Evolutionary conservation across 495 filamentous ascomycete species (phyloP).

Genomic region (Tuber aestivum): DNA sequence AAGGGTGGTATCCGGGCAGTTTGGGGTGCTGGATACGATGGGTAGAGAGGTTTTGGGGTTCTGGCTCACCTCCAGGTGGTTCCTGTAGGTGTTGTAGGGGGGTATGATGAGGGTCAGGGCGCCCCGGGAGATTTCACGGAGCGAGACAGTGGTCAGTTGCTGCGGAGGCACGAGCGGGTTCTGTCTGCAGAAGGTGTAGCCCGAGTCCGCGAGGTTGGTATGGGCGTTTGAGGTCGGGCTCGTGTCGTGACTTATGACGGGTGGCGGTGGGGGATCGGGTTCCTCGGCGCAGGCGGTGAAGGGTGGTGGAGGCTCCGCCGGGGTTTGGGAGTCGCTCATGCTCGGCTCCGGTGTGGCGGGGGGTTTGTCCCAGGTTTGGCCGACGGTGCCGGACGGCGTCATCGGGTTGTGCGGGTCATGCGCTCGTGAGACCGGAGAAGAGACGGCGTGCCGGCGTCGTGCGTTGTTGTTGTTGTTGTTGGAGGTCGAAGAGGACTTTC

Average conservation of each 20-base stretch:
- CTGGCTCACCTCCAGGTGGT: constrained; percentile 34
- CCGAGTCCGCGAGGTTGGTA: constrained; percentile 61
- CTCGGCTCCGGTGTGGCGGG: too few relatives aligned
- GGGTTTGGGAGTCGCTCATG: constrained; percentile 42
- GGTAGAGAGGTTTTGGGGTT: constrained; percentile 44
- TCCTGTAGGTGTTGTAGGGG: constrained; percentile 25
- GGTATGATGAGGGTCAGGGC: constrained; percentile 36
- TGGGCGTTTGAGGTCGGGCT: constrained; percentile 73
- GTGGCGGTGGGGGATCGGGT: constrained; percentile 68
- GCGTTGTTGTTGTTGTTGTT: neutral
- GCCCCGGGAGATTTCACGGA: constrained; percentile 37
- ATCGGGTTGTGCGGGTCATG: neutral
- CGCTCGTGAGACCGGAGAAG: neutral
- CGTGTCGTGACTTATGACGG: constrained; percentile 58
- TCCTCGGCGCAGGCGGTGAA: constrained; percentile 29
- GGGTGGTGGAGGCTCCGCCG: constrained; percentile 45
- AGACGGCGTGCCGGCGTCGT: too few relatives aligned
- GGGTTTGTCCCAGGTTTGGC: neutral
- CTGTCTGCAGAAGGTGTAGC: constrained; percentile 60
- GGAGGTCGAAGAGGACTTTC: too few relatives aligned
- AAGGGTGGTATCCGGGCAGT: constrained; percentile 50
- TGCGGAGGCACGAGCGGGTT: constrained; percentile 60
- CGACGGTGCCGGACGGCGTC: neutral
- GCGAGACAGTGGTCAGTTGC: constrained; percentile 43
- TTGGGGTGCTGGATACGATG: constrained; percentile 41